Percentiles rank a stretch among this genome's conserved stretches.
Evolutionary conservation across 2,329 filamentous ascomycete genomes (phyloP).

Genomic region (Penicillium brasilianum): DNA sequence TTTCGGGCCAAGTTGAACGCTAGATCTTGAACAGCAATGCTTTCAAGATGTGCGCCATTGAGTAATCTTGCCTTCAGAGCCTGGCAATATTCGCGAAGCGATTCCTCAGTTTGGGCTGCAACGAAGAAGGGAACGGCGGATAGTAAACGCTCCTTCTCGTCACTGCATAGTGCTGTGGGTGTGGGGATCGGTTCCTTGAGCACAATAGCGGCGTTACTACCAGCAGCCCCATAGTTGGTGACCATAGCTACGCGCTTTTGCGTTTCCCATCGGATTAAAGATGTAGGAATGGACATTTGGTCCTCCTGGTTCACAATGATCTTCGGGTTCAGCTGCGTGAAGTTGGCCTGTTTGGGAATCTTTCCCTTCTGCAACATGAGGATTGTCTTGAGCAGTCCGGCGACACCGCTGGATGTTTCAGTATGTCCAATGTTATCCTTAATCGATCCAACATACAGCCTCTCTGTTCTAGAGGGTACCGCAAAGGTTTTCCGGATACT

Average conservation of each 20-base stretch:
- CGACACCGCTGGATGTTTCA: conserved; percentile 35
- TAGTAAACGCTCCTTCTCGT: too few species aligned
- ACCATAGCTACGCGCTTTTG: not conserved
- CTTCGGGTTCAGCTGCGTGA: not conserved
- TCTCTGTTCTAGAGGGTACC: not conserved
- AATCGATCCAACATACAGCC: conserved; percentile 27
- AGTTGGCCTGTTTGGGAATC: not conserved
- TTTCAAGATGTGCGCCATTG: too few species aligned
- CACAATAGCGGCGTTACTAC: not conserved
- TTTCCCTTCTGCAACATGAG: conserved; percentile 1
- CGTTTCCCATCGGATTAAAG: too few species aligned
- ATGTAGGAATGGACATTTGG: not conserved
- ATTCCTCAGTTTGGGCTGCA: not conserved
- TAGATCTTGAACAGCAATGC: not conserved
- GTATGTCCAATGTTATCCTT: conserved; percentile 38
- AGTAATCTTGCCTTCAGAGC: too few species aligned
- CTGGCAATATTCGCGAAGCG: not conserved
- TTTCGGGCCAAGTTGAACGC: not conserved
- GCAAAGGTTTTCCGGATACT: conserved; percentile 11
- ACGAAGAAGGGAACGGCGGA: not conserved
- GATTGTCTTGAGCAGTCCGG: conserved; percentile 30
- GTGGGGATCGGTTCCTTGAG: not conserved
- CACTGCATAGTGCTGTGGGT: not conserved
- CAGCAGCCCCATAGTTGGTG: conserved; percentile 4
- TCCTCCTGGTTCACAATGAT: too few species aligned